A percentile compares a stretch with the other conserved stretches of the same genome.
phyloP scores from a whole-genome alignment of 2,329 filamentous ascomycete species.

The Magnaporthiopsis incrustans region DNA sequence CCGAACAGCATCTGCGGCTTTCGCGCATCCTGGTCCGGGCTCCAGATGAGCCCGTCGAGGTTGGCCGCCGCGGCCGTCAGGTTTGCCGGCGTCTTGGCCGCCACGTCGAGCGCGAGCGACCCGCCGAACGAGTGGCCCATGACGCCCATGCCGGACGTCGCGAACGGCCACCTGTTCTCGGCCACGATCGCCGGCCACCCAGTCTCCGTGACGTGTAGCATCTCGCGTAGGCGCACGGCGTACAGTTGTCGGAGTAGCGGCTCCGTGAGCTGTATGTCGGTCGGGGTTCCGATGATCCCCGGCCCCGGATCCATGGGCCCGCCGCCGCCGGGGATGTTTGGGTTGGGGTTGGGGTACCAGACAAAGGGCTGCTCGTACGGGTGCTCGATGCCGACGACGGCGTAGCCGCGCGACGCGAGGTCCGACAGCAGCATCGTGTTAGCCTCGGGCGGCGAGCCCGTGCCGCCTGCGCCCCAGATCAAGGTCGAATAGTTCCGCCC shows the following conservation, averaged over 20 bases:
- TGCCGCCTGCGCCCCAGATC: conserved; percentile 19
- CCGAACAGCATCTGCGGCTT: conserved; percentile 8
- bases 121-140: conserved; percentile 11
- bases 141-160: conserved; percentile 7
- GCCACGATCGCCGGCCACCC: conserved; percentile 7
- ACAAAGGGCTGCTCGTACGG: conserved; percentile 11
- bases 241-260: neutral
- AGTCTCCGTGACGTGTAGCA: conserved; percentile 7
- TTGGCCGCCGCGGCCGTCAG: conserved; percentile 7
- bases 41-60: conserved; percentile 4
- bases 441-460: conserved; percentile 17
- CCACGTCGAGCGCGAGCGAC: conserved; percentile 4
- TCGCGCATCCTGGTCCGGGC: neutral
- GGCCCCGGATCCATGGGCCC: neutral
- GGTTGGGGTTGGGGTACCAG: conserved; percentile 8
- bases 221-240: conserved; percentile 8
- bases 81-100: conserved; percentile 2
- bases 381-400: conserved; percentile 9
- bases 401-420: conserved; percentile 9
- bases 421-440: conserved; percentile 10
- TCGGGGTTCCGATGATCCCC: neutral
- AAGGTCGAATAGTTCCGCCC: neutral
- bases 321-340: conserved; percentile 2
- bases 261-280: neutral
- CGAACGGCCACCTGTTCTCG: conserved; percentile 3